These are phyloP conservation scores for Cordyceps pruinosa DNA, from an alignment of 2,329 filamentous ascomycete genomes.

Conservation along the genomic window DNA sequence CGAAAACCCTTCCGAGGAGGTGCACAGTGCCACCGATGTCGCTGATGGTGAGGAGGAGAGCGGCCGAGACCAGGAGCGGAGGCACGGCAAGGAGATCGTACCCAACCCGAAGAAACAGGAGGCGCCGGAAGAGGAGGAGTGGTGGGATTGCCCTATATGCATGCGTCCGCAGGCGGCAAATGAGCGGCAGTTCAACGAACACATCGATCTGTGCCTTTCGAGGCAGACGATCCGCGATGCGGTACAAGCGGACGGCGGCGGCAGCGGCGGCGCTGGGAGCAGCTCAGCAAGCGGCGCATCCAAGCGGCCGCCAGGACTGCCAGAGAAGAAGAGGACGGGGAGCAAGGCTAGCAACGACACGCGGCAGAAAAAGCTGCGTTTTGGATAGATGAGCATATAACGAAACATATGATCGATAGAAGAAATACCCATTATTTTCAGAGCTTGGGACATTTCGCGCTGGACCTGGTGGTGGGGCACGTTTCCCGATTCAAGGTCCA, in stretches of 20 bases:
- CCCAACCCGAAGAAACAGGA: constrained; percentile 35
- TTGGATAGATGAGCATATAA: constrained; percentile 29
- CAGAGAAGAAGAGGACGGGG: constrained; percentile 32
- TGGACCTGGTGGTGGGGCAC: background rate
- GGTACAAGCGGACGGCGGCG: constrained; percentile 48
- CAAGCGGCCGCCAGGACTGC: constrained; percentile 11
- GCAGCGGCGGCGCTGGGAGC: background rate
- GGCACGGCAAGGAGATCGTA: constrained; percentile 45
- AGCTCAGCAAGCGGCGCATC: background rate
- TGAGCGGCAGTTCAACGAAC: constrained; percentile 76
- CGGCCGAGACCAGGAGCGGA: constrained; percentile 38
- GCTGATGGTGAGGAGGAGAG: background rate
- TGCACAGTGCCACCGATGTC: background rate
- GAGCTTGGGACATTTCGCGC: background rate
- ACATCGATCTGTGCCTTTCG: constrained; percentile 89
- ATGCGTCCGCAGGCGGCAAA: constrained; percentile 65
- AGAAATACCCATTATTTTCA: background rate
- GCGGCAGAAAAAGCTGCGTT: constrained; percentile 46
- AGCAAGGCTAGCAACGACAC: constrained; percentile 32
- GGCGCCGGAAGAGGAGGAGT: constrained; percentile 37
- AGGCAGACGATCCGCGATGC: constrained; percentile 78
- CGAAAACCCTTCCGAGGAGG: background rate
- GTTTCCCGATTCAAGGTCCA: background rate
- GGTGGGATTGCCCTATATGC: constrained; percentile 89
- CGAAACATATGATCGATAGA: background rate